Conservation (phyloP, 345 rosid species). For the Populus pruinosa region DNA sequence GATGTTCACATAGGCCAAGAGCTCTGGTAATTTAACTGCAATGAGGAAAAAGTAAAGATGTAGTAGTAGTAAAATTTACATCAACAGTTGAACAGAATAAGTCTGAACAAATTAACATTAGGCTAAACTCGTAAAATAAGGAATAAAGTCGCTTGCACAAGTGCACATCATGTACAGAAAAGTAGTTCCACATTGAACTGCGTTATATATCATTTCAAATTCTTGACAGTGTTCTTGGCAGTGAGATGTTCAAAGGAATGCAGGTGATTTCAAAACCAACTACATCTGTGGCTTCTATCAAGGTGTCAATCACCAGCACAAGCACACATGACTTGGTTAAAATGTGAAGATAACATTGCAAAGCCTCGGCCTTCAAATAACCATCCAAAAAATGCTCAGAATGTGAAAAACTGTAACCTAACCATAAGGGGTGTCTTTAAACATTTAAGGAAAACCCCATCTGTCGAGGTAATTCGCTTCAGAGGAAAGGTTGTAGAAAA, state of each 20-base stretch:
- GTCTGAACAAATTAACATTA: neutral
- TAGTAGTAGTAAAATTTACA: neutral
- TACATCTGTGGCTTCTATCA: neutral
- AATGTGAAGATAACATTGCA: neutral
- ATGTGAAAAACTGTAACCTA: neutral
- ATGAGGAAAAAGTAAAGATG: neutral
- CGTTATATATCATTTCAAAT: neutral
- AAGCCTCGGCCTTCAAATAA: neutral
- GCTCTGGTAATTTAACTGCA: conserved; percentile 94
- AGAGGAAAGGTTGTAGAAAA: neutral
- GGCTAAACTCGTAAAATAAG: neutral
- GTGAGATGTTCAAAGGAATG: neutral
- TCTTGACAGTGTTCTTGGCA: neutral
- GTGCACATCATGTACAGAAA: neutral
- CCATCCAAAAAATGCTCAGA: neutral
- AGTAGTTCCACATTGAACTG: neutral
- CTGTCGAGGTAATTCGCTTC: neutral
- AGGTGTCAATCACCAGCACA: neutral
- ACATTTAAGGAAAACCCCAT: neutral
- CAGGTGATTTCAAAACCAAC: neutral
- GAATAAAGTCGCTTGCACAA: neutral
- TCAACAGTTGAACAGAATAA: neutral
- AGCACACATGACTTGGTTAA: neutral
- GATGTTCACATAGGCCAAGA: conserved; percentile 72
- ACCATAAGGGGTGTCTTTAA: neutral